A percentile compares a stretch with the other conserved stretches of the same genome.
phyloP scores from a whole-genome alignment of 2,329 filamentous ascomycete genomes.

The Gaeumannomyces tritici region DNA sequence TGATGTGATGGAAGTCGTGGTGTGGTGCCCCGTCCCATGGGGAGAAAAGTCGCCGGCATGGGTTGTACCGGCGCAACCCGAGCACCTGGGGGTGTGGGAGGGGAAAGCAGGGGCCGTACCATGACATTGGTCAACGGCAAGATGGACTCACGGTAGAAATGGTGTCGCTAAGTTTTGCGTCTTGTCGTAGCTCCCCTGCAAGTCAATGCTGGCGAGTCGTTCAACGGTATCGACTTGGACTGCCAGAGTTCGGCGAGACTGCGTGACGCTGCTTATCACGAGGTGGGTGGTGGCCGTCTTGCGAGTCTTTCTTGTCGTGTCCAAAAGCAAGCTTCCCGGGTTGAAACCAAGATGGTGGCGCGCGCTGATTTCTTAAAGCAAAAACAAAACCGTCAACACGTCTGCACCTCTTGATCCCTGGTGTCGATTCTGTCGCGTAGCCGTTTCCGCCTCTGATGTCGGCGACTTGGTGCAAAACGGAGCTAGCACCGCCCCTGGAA shows the following conservation, averaged over 20 bases:
- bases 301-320: background rate
- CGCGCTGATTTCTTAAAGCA: background rate
- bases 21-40: background rate
- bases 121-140: background rate
- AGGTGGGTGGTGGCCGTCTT: background rate
- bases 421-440: background rate
- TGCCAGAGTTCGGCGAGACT: background rate
- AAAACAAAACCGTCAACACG: background rate
- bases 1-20: background rate
- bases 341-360: background rate
- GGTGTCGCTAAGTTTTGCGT: background rate
- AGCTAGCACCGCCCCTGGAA: background rate
- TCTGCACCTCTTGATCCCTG: background rate
- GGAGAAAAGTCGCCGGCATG: background rate
- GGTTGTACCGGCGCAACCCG: constrained; percentile 2
- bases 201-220: background rate
- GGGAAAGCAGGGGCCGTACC: background rate
- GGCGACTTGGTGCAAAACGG: background rate
- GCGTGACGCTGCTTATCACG: background rate
- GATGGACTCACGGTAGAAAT: background rate
- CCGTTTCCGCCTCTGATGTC: background rate
- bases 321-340: background rate
- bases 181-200: background rate
- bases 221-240: background rate
- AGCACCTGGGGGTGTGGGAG: background rate